Percentiles rank a stretch among this genome's conserved stretches.
Conservation (phyloP, 495 filamentous ascomycete genomes). For the Sabuloglossum arenarium region DNA sequence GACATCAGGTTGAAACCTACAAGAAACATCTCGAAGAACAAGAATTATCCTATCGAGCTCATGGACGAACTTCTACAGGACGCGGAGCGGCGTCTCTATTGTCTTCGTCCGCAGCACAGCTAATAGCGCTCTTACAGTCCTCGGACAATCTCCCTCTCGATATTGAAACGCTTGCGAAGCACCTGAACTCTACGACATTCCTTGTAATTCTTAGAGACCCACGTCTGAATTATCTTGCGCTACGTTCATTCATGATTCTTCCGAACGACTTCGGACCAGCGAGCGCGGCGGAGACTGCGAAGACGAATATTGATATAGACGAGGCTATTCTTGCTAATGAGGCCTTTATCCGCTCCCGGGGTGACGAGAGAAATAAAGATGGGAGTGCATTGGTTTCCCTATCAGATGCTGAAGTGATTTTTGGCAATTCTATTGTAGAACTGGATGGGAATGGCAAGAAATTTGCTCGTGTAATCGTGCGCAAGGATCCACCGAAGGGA, state of each 20-base stretch:
- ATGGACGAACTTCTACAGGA: not conserved
- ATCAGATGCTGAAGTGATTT: slow-evolving; percentile 7
- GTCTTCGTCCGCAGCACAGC: slow-evolving; percentile 3
- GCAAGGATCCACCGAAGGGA: slow-evolving; percentile 14
- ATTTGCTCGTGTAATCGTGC: not conserved
- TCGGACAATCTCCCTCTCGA: slow-evolving; percentile 9
- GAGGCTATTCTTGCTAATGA: slow-evolving; percentile 13
- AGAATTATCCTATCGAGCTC: slow-evolving; percentile 1
- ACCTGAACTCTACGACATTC: slow-evolving; percentile 7
- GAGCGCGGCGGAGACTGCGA: not conserved
- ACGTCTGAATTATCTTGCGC: slow-evolving; percentile 8
- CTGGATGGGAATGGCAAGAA: not conserved
- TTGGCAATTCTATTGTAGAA: not conserved
- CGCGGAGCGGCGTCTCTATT: slow-evolving; percentile 4
- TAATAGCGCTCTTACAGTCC: slow-evolving; percentile 7
- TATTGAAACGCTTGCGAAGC: slow-evolving; percentile 7
- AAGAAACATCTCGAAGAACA: slow-evolving; percentile 6
- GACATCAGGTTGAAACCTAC: slow-evolving; percentile 6
- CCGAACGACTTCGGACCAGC: not conserved
- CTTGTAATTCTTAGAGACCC: slow-evolving; percentile 9
- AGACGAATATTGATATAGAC: slow-evolving; percentile 11
- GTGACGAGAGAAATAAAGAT: slow-evolving; percentile 3
- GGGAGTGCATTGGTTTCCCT: slow-evolving; percentile 8
- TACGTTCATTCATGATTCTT: slow-evolving; percentile 7
- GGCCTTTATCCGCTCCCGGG: slow-evolving; percentile 9